Evolutionary conservation across 306 rosid species (phyloP).

Genomic region (Coriaria nepalensis): DNA sequence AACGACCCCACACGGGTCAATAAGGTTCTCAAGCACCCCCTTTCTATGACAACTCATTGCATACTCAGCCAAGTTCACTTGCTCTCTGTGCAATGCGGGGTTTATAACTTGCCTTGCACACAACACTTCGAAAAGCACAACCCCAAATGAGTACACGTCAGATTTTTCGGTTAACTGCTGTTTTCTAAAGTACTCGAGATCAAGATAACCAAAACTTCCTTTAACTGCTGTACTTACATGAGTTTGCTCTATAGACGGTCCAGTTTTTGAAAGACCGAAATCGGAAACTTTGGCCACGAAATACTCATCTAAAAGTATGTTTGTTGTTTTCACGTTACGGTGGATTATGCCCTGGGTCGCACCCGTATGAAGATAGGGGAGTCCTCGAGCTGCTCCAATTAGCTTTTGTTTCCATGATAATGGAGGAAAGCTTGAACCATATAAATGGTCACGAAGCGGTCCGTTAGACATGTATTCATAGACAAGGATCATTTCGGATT

Average conservation of each 20-base stretch:
- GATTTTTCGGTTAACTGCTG: constrained; percentile 74
- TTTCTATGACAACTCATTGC: constrained; percentile 33
- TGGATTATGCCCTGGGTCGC: constrained; percentile 67
- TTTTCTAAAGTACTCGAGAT: constrained; percentile 65
- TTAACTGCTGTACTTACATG: constrained; percentile 88
- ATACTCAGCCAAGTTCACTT: constrained; percentile 66
- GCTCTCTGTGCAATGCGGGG: constrained; percentile 39
- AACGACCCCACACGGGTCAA: constrained; percentile 34
- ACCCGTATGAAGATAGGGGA: constrained; percentile 87
- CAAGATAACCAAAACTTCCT: constrained; percentile 88
- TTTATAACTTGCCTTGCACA: constrained; percentile 53
- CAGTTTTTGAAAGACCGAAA: constrained; percentile 68
- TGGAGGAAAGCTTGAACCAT: constrained; percentile 35
- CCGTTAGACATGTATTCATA: constrained; percentile 85
- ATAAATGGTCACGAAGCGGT: constrained; percentile 60
- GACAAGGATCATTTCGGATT: constrained; percentile 73
- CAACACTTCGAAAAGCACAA: constrained; percentile 55
- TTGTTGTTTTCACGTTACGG: constrained; percentile 79
- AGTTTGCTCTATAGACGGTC: constrained; percentile 40
- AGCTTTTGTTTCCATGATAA: constrained; percentile 77
- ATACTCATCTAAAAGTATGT: constrained; percentile 69
- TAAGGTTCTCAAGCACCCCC: constrained; percentile 29
- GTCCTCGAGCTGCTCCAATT: constrained; percentile 74
- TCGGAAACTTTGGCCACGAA: constrained; percentile 68
- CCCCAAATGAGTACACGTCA: constrained; percentile 81